phyloP scores from a whole-genome alignment of 2,329 filamentous ascomycete species.

The Exophiala oligosperma region DNA sequence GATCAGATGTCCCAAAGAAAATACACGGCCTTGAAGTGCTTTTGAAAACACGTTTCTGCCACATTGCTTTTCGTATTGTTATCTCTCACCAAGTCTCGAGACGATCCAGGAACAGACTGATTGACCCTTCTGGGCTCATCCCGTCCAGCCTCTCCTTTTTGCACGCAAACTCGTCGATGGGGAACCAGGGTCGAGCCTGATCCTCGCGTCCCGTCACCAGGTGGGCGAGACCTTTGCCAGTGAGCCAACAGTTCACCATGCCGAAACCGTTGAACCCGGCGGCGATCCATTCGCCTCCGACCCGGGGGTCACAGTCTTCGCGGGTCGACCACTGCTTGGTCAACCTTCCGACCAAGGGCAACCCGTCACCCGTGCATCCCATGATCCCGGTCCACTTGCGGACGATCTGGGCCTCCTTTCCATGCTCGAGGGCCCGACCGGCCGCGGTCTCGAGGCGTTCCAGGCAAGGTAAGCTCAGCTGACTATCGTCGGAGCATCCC shows the following conservation, averaged over 20 bases:
- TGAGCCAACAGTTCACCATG: conserved; percentile 22
- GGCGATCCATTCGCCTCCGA: conserved; percentile 31
- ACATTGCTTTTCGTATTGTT: too few species aligned
- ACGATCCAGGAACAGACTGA: too few species aligned
- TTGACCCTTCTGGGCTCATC: conserved; percentile 15
- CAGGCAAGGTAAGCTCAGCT: conserved; percentile 24
- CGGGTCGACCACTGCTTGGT: conserved; percentile 2
- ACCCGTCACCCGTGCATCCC: conserved; percentile 31
- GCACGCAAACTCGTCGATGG: conserved; percentile 21
- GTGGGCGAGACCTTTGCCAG: conserved; percentile 30
- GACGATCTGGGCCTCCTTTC: conserved; percentile 2
- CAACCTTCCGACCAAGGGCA: conserved; percentile 31
- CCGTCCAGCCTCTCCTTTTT: conserved; percentile 14
- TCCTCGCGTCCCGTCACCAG: conserved; percentile 25
- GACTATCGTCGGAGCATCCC: conserved; percentile 37
- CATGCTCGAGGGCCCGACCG: not conserved
- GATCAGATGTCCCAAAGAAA: too few species aligned
- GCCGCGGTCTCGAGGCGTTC: conserved; percentile 18
- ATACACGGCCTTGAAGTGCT: too few species aligned
- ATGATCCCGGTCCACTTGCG: conserved; percentile 29
- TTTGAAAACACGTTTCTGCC: too few species aligned
- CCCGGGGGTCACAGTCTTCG: conserved; percentile 1
- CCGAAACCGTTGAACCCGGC: conserved; percentile 31
- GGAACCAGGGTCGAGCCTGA: conserved; percentile 19
- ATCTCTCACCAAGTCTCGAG: too few species aligned